Base-by-base conservation (phyloP, 2,329 filamentous ascomycete genomes). In the Bipolaris cookei region DNA sequence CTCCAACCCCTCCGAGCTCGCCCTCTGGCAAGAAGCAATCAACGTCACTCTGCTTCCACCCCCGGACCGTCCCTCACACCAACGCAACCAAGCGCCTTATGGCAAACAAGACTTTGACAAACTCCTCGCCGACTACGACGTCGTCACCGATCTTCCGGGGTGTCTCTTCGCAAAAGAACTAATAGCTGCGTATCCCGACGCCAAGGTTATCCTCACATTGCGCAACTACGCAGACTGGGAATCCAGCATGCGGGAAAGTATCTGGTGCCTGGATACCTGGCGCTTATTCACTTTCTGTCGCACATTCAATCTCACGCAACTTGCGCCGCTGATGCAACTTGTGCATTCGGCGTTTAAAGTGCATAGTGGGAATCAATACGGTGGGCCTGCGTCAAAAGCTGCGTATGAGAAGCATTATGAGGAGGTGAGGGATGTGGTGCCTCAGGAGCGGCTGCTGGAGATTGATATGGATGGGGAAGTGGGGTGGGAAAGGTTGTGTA, bases 41-140 rank as follows among this genome's bases (percentile, higher is more conserved):
- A 61, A 68, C 14, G 44, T 64, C 4, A 69, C 72, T 2, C 57
- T 68, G 21, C 41, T 69, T 43, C 52, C 65, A 6, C 47, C 65
- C 2, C 32, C 41, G 10, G 58, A 68, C n/a, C 57, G 62, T 11
- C 60, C 62, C 0, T 7, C 46, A 0, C 37, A 37, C 3, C 58
- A 63, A 49, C 59, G 52, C 23, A 60, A 59, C 30, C 34, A 56
- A 48, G 42, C 53, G n/a, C 66, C 69, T 13, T 68, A 69, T 16
- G 55, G 57, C 20, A 76, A 72, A 41, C 63, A 70, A 16, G 79
- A 82, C 59, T 83, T 80, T 74, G 81, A 83, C 67, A 71, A 73
- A 54, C 68, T 83, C 6, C 77, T 83, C 45, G 79, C 78, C 43
- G 66, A 77, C 21, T 80, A 74, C 63, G 80, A 78, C 58, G 75